A percentile compares a stretch with the other conserved stretches of the same genome.
These are phyloP conservation scores for Chaetomium sp. DNA, from an alignment of 2,329 filamentous ascomycete genomes.

Conservation along the genomic window DNA sequence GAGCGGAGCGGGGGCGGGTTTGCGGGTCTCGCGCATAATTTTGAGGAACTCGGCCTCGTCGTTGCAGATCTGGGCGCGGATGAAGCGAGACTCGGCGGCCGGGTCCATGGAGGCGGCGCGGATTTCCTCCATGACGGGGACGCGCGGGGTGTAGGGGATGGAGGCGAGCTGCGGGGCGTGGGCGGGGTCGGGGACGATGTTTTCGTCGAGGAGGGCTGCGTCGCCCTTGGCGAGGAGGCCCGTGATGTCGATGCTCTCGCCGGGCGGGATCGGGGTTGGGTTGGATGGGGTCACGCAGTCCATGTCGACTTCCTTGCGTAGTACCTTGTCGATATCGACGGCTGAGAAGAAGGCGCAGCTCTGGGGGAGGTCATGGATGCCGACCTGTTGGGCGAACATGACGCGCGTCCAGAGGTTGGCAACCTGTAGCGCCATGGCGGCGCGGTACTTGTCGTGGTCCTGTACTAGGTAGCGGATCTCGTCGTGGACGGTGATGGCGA, in stretches of 20 bases:
- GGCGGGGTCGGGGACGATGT: conserved; percentile 56
- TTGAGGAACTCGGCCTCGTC: conserved; percentile 73
- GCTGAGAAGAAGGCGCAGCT: conserved; percentile 95
- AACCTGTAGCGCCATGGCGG: conserved; percentile 90
- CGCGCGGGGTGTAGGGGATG: conserved; percentile 69
- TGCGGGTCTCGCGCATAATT: conserved; percentile 62
- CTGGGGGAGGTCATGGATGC: conserved; percentile 92
- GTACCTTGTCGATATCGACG: conserved; percentile 89
- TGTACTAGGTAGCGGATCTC: conserved; percentile 94
- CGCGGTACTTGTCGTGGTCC: conserved; percentile 81
- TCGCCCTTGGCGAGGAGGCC: conserved; percentile 73
- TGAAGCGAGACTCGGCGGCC: conserved; percentile 61
- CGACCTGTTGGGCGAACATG: conserved; percentile 96
- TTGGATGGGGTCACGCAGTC: conserved; percentile 93
- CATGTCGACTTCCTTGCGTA: conserved; percentile 99
- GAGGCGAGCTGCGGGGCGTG: conserved; percentile 59
- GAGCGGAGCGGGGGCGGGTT: conserved; percentile 29
- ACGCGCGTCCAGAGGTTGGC: conserved; percentile 95
- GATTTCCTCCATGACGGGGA: conserved; percentile 77
- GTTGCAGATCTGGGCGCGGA: conserved; percentile 81
- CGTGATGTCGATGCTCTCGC: conserved; percentile 83
- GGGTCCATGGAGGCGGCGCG: conserved; percentile 48
- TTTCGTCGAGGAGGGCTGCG: conserved; percentile 68
- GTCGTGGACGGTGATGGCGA: conserved; percentile 94
- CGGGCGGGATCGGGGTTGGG: conserved; percentile 72